Percentiles rank a stretch among this genome's conserved stretches.
These are phyloP conservation scores for Juglanconis sp. DNA, from an alignment of 2,329 filamentous ascomycete genomes.

Conservation along the genomic window DNA sequence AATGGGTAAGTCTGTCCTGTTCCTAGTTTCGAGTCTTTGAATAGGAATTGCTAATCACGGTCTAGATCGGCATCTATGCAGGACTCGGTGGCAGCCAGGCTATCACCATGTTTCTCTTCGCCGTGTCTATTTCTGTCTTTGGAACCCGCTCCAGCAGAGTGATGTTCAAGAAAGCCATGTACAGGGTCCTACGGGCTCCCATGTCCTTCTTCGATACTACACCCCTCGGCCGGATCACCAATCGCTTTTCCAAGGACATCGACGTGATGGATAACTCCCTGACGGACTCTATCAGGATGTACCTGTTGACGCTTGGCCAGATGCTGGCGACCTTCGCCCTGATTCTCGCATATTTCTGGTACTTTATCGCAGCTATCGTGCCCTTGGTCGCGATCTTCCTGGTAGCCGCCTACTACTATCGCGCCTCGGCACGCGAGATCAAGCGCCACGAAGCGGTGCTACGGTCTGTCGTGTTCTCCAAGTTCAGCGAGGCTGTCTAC, in stretches of 20 bases:
- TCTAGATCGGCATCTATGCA: conserved; percentile 72
- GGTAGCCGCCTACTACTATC: conserved; percentile 82
- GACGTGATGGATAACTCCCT: conserved; percentile 95
- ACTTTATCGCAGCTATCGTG: conserved; percentile 65
- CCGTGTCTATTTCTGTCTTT: conserved; percentile 71
- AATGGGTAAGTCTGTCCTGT: background rate
- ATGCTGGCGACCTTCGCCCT: conserved; percentile 81
- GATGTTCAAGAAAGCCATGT: conserved; percentile 79
- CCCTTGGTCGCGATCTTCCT: conserved; percentile 74
- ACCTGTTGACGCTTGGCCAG: conserved; percentile 78
- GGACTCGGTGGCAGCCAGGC: conserved; percentile 70
- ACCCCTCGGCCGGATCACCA: conserved; percentile 89
- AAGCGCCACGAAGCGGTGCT: conserved; percentile 92
- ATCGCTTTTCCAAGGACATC: conserved; percentile 92
- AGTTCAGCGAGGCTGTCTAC: conserved; percentile 83
- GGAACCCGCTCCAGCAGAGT: conserved; percentile 79
- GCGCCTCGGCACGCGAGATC: conserved; percentile 85
- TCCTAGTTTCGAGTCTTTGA: background rate
- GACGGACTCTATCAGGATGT: conserved; percentile 88
- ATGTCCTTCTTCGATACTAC: conserved; percentile 97
- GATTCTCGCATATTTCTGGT: conserved; percentile 94
- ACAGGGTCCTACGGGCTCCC: conserved; percentile 67
- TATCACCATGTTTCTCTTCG: conserved; percentile 75
- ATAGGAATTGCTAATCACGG: background rate
- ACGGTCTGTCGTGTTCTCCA: conserved; percentile 82